Evolutionary conservation across 2,329 filamentous ascomycete genomes (phyloP).

Genomic region (Penicillium olsonii): DNA sequence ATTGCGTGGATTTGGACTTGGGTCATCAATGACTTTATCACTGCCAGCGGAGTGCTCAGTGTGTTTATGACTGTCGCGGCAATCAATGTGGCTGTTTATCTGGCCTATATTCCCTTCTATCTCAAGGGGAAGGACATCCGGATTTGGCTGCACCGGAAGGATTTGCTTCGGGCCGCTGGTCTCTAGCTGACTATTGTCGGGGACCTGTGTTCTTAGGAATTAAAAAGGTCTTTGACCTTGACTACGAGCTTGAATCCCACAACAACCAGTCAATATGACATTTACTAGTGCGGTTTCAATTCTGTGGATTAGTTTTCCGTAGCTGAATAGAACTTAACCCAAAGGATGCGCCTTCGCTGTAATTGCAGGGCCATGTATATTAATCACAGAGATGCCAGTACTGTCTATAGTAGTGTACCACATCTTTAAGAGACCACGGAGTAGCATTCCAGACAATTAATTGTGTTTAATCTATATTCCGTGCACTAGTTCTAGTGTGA

Average conservation of each 20-base stretch:
- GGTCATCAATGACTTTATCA: slow-evolving; percentile 22
- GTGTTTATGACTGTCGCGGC: slow-evolving; percentile 18
- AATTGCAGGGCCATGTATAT: too few relatives aligned
- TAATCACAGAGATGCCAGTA: not conserved
- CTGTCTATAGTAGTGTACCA: not conserved
- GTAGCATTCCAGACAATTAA: too few relatives aligned
- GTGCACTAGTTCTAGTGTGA: not conserved
- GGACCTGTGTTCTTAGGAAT: not conserved
- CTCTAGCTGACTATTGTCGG: not conserved
- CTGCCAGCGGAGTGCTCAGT: slow-evolving; percentile 4
- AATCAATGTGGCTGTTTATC: slow-evolving; percentile 16
- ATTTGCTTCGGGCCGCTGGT: slow-evolving; percentile 5
- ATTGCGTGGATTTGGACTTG: slow-evolving; percentile 34
- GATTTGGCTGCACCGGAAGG: slow-evolving; percentile 7
- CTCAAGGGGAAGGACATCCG: slow-evolving; percentile 9
- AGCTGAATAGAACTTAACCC: not conserved
- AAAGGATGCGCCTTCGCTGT: not conserved
- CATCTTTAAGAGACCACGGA: too few relatives aligned
- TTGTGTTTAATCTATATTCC: not conserved
- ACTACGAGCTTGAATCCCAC: too few relatives aligned
- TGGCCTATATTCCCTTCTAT: slow-evolving; percentile 10
- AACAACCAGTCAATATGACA: not conserved
- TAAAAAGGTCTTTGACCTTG: not conserved
- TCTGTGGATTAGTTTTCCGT: not conserved
- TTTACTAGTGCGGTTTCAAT: not conserved